phyloP scores from a whole-genome alignment of 331 rosid genomes.

The Erythrophleum ivorense region DNA sequence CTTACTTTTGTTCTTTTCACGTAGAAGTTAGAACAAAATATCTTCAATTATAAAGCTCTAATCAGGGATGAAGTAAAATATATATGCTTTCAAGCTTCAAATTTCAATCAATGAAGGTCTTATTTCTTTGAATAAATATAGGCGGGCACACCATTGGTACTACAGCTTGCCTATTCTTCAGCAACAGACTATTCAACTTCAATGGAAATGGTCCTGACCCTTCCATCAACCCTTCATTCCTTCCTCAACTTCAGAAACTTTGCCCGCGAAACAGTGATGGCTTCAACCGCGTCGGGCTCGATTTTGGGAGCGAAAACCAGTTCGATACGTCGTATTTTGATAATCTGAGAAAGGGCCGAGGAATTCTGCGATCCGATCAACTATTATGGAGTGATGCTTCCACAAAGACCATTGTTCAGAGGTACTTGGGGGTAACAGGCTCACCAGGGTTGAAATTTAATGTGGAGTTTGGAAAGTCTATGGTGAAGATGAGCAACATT shows the following conservation, averaged over 20 bases:
- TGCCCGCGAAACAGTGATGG: conserved; percentile 67
- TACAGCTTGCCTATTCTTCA: conserved; percentile 57
- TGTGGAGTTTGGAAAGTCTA: conserved; percentile 64
- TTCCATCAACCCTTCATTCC: conserved; percentile 54
- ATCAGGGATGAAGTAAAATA: too few relatives aligned
- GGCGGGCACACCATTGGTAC: conserved; percentile 89
- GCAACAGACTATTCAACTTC: conserved; percentile 59
- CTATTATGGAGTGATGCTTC: conserved; percentile 71
- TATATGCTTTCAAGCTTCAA: neutral
- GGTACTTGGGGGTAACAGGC: conserved; percentile 51
- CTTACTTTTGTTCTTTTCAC: too few relatives aligned
- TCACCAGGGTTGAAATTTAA: conserved; percentile 35
- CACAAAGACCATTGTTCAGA: conserved; percentile 55
- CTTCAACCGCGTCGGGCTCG: conserved; percentile 53
- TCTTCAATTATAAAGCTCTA: too few relatives aligned
- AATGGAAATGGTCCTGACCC: conserved; percentile 58
- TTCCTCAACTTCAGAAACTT: conserved; percentile 50
- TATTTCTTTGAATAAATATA: neutral
- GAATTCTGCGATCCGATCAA: conserved; percentile 75
- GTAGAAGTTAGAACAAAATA: too few relatives aligned
- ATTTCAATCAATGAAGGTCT: neutral
- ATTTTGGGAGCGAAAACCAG: conserved; percentile 49
- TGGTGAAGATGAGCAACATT: conserved; percentile 84
- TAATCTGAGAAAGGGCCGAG: conserved; percentile 59
- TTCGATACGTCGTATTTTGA: conserved; percentile 62